phyloP scores from a whole-genome alignment of 768 basidiomycete species.

The Hygrophoropsis aurantiaca region DNA sequence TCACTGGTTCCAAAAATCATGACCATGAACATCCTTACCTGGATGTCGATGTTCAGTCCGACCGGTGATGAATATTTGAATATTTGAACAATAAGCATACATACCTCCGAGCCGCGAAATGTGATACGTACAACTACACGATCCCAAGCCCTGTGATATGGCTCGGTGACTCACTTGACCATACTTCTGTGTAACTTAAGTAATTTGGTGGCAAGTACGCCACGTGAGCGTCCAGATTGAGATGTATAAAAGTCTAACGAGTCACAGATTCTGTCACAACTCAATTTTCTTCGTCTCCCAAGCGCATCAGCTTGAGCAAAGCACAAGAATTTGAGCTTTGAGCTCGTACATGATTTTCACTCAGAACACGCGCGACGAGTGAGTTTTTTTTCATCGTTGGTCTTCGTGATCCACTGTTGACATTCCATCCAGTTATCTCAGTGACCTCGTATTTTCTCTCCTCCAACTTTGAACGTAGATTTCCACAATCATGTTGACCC shows the following conservation, averaged over 20 bases:
- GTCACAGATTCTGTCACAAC: constrained; percentile 8
- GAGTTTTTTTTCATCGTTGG: constrained; percentile 26
- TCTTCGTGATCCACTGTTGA: constrained; percentile 6
- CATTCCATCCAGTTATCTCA: constrained; percentile 65
- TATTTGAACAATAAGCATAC: too few species aligned
- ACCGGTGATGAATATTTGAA: too few species aligned
- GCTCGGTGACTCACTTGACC: too few species aligned
- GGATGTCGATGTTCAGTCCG: too few species aligned
- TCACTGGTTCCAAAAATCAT: too few species aligned
- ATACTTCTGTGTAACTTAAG: too few species aligned
- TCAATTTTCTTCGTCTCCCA: not conserved
- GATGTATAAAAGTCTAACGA: constrained; percentile 19
- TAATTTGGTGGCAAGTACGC: not conserved
- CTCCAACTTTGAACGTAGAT: constrained; percentile 31
- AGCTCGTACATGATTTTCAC: constrained; percentile 76
- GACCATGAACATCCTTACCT: too few species aligned
- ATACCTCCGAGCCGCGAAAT: too few species aligned
- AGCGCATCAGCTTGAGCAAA: not conserved
- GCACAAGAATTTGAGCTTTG: constrained; percentile 16
- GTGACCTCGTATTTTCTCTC: constrained; percentile 88
- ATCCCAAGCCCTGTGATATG: too few species aligned
- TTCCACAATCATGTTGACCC: constrained; percentile 55
- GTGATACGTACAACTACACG: too few species aligned
- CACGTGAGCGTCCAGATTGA: constrained; percentile 1
- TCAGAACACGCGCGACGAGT: constrained; percentile 89